These are phyloP conservation scores for Dianthus caryophyllus DNA, from an alignment of 148 eudicot species.

Conservation along the genomic window DNA sequence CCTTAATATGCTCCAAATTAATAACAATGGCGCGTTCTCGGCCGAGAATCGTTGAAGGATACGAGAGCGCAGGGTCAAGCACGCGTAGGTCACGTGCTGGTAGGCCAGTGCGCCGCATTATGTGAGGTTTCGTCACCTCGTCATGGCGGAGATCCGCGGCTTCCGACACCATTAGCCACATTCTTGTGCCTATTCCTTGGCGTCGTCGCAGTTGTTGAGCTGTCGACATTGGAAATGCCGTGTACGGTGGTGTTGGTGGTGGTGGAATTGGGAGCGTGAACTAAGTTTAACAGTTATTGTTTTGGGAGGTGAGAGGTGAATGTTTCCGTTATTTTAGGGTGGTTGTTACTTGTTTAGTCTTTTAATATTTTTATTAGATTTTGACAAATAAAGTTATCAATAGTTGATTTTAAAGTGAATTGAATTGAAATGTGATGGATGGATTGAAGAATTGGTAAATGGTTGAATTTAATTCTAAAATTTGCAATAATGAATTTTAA, in stretches of 20 bases:
- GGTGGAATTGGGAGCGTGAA: no score
- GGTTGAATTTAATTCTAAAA: no score
- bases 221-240: slow-evolving; percentile 13
- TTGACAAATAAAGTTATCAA: no score
- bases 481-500: no score
- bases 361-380: no score
- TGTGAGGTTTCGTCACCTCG: slow-evolving; percentile 41
- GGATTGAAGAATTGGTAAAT: no score
- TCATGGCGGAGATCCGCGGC: slow-evolving; percentile 34
- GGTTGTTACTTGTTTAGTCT: no score
- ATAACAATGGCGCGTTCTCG: slow-evolving; percentile 57
- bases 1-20: slow-evolving; percentile 59
- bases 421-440: no score
- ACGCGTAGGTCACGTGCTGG: slow-evolving; percentile 52
- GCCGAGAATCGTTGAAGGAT: slow-evolving; percentile 51
- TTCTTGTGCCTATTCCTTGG: slow-evolving; percentile 34
- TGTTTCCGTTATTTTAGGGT: no score
- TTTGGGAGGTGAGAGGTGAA: no score
- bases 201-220: slow-evolving; percentile 16
- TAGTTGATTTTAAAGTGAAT: no score
- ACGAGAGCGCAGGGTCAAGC: slow-evolving; percentile 47
- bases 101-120: slow-evolving; percentile 56
- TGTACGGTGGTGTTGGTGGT: background rate
- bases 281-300: no score
- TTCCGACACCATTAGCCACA: slow-evolving; percentile 39